These are phyloP conservation scores for Talaromyces marneffei DNA, from an alignment of 2,329 filamentous ascomycete species.

Conservation along the genomic window DNA sequence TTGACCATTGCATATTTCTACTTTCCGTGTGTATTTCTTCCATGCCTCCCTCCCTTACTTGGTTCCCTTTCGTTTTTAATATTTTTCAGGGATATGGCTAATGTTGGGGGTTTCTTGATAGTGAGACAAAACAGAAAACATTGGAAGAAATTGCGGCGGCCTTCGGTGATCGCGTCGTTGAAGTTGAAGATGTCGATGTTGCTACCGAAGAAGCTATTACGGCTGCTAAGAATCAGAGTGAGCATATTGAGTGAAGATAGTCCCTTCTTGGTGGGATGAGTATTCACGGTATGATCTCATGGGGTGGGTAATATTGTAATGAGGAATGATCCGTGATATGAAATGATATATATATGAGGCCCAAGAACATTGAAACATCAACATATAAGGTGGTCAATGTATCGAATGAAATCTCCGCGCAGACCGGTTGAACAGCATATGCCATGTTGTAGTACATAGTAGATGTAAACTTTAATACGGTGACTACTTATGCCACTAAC, in stretches of 20 bases:
- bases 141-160: conserved; percentile 47
- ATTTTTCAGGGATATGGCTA: neutral
- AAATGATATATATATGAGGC: neutral
- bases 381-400: neutral
- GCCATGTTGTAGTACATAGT: no score
- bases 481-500: neutral
- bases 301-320: neutral
- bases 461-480: neutral
- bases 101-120: conserved; percentile 13
- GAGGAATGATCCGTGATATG: neutral
- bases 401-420: neutral
- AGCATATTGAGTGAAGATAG: conserved; percentile 3
- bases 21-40: conserved; percentile 47
- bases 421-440: neutral
- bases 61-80: conserved; percentile 16
- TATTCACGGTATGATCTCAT: neutral
- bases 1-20: conserved; percentile 49
- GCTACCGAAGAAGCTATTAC: conserved; percentile 15
- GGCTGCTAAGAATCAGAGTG: conserved; percentile 10
- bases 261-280: neutral
- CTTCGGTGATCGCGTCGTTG: conserved; percentile 45
- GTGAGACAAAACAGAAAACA: conserved; percentile 45
- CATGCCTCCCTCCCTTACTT: no score
- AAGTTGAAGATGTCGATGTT: conserved; percentile 13
- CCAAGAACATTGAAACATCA: neutral